These are phyloP conservation scores for Neonectria hederae DNA, from an alignment of 2,329 filamentous ascomycete genomes.

Conservation along the genomic window DNA sequence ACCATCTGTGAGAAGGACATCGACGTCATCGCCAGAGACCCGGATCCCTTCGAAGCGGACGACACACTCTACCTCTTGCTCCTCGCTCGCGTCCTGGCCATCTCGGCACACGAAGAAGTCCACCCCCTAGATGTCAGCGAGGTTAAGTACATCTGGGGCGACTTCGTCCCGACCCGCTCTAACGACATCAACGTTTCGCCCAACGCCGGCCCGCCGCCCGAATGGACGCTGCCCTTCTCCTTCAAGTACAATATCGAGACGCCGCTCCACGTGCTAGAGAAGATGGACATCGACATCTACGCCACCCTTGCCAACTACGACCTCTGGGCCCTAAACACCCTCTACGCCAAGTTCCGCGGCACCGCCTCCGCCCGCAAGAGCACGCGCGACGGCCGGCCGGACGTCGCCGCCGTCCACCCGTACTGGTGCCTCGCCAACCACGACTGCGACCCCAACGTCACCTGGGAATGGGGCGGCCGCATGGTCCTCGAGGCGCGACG, in stretches of 20 bases:
- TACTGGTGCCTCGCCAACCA: conserved; percentile 98
- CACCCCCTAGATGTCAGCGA: conserved; percentile 72
- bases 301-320: conserved; percentile 67
- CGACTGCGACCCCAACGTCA: conserved; percentile 93
- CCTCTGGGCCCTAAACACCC: conserved; percentile 87
- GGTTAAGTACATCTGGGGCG: conserved; percentile 75
- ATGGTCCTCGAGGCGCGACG: conserved; percentile 76
- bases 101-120: conserved; percentile 66
- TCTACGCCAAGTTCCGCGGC: conserved; percentile 92
- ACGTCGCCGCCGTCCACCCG: conserved; percentile 92
- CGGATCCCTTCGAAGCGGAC: conserved; percentile 66
- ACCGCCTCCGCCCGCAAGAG: conserved; percentile 89
- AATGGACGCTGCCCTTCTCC: conserved; percentile 79
- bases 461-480: conserved; percentile 89
- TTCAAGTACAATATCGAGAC: conserved; percentile 79
- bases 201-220: conserved; percentile 65
- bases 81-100: conserved; percentile 69
- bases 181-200: conserved; percentile 65
- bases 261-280: conserved; percentile 81
- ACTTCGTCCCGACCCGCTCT: conserved; percentile 63
- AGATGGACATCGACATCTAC: conserved; percentile 85
- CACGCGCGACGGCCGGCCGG: conserved; percentile 80
- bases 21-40: conserved; percentile 72
- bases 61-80: conserved; percentile 71
- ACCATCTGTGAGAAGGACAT: conserved; percentile 73